phyloP scores from a whole-genome alignment of 768 basidiomycete genomes.

The Amanita phalloides region DNA sequence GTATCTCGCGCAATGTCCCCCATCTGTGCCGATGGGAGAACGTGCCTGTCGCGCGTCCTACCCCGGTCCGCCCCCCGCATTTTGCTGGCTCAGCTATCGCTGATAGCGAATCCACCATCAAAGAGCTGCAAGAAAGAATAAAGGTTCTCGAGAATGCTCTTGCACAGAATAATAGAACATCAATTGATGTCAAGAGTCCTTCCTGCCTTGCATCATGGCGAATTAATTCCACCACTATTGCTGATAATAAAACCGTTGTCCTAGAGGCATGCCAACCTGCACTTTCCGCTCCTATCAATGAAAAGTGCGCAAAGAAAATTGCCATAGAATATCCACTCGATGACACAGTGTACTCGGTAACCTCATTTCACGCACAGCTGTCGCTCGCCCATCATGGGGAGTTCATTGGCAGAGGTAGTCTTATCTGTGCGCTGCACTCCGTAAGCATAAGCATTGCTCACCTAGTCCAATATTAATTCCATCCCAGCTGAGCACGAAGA shows the following conservation, averaged over 20 bases:
- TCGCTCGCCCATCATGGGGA: constrained; percentile 38
- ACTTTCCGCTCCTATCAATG: neutral
- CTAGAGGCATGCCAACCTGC: neutral
- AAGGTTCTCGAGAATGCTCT: constrained; percentile 18
- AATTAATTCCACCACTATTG: neutral
- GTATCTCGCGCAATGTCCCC: constrained; percentile 25
- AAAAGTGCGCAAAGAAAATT: constrained; percentile 4
- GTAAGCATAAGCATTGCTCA: constrained; percentile 16
- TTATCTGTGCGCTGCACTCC: constrained; percentile 35
- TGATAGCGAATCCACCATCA: constrained; percentile 12
- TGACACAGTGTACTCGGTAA: constrained; percentile 26
- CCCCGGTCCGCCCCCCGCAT: constrained; percentile 26
- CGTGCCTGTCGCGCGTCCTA: constrained; percentile 30
- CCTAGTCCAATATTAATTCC: neutral
- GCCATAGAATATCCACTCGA: constrained; percentile 15
- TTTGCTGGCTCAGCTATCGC: neutral
- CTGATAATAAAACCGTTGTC: neutral
- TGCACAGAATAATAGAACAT: neutral
- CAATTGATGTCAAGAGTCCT: neutral
- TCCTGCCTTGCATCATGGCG: neutral
- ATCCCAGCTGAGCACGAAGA: constrained; percentile 23
- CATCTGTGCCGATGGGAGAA: constrained; percentile 38
- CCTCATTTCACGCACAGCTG: constrained; percentile 29
- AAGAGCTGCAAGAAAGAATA: constrained; percentile 17
- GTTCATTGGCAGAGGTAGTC: constrained; percentile 35